Percentiles rank a stretch among this genome's conserved stretches.
Evolutionary conservation across 345 rosid genomes (phyloP).

Genomic region (Punica granatum): DNA sequence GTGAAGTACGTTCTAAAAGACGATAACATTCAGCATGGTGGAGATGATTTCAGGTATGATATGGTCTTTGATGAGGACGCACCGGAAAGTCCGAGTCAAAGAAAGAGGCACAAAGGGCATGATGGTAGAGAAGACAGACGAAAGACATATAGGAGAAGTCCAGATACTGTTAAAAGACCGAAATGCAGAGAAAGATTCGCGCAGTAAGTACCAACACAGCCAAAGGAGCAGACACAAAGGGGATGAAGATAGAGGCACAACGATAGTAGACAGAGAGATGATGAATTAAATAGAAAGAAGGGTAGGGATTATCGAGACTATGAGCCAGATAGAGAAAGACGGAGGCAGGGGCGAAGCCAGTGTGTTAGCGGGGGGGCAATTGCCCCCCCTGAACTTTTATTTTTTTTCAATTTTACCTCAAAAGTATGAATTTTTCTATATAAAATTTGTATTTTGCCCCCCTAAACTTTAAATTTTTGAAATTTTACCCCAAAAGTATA

Average conservation of each 20-base stretch:
- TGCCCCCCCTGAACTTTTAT: too few relatives aligned
- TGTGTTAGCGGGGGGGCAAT: too few relatives aligned
- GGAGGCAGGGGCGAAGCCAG: slow-evolving; percentile 17
- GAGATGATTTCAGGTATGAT: slow-evolving; percentile 59
- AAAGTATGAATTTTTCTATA: too few relatives aligned
- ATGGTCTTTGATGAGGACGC: slow-evolving; percentile 77
- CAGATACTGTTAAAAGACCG: slow-evolving; percentile 19
- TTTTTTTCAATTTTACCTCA: too few relatives aligned
- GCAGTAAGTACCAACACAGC: slow-evolving; percentile 20
- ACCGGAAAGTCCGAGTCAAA: slow-evolving; percentile 38
- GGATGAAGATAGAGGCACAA: slow-evolving; percentile 22
- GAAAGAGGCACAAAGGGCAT: slow-evolving; percentile 27
- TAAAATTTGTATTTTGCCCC: too few relatives aligned
- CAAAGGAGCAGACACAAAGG: slow-evolving; percentile 2
- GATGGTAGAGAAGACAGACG: slow-evolving; percentile 23
- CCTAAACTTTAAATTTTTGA: too few relatives aligned
- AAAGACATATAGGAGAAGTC: slow-evolving; percentile 25
- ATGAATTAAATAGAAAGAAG: not conserved
- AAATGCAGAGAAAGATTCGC: slow-evolving; percentile 26
- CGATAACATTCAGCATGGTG: slow-evolving; percentile 61
- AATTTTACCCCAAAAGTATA: too few relatives aligned
- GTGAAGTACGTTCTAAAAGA: slow-evolving; percentile 59
- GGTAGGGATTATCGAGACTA: slow-evolving; percentile 21
- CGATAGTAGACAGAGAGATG: slow-evolving; percentile 25
- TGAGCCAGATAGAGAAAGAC: slow-evolving; percentile 18